Base-by-base conservation (phyloP, 331 rosid genomes). In the Stylosanthes scabra region DNA sequence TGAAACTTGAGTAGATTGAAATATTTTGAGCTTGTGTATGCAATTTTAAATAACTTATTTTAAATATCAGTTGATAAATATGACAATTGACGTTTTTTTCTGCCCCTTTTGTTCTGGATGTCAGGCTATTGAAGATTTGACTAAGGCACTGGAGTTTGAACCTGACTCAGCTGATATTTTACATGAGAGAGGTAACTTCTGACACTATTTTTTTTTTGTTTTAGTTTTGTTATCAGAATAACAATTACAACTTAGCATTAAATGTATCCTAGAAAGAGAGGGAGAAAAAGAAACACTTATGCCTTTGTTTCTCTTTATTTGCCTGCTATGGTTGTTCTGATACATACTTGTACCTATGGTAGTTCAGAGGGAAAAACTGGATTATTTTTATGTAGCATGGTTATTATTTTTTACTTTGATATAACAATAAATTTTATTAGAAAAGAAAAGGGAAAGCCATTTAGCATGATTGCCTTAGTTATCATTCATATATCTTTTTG, bases 101-200 rank as follows among this genome's bases (percentile, higher is more conserved):
- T 13, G 29, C 27, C 41, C 47, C 54, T 73, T 79, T 62, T 54
- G 52, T 70, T 68, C 65, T 72, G 76, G 67, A 72, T 79, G 42
- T 70, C 88, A 93, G 98, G 98, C 97, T 58, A 93, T 90, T 84
- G 88, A 80, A 81, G 98, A 93, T 84, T 81, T 93, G 85, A 85
- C 96, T 28, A 88, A 84, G 84, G 98, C 98, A 66, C 82, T 93
- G 71, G 96, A 87, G 81, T 87, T 90, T 74, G 97, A 93, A 78
- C 93, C 97, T 15, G 70, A 87, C 81, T 81, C 92, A 1, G 86
- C 89, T 8, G 97, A 93, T 81, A 88, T 90, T 77, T 83, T 93
- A 74, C 98, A 93, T 58, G 98, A 93, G 84, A 87, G 98, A 80
- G 98, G 98, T 93, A 90, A 68, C 82, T 66, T 75, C 58, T 61